phyloP scores from a whole-genome alignment of 345 rosid species.

The Gossypium arboreum region DNA sequence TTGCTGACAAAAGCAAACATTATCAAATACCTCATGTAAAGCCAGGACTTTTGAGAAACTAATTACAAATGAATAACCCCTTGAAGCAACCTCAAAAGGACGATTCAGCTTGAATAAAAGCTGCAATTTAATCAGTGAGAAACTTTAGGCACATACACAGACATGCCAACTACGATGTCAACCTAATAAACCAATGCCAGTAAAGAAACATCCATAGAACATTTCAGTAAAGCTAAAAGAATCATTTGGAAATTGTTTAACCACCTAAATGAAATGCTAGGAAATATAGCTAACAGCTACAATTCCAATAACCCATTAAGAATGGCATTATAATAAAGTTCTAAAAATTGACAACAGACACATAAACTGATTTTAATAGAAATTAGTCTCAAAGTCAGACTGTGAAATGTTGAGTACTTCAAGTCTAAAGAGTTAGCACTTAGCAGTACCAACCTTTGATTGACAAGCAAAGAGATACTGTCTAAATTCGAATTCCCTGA shows the following conservation, averaged over 20 bases:
- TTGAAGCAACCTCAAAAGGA: constrained; percentile 90
- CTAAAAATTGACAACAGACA: constrained; percentile 13
- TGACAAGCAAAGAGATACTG: constrained; percentile 94
- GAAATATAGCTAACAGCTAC: neutral
- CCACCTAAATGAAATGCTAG: neutral
- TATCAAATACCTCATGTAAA: constrained; percentile 59
- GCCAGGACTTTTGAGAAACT: constrained; percentile 74
- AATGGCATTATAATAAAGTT: constrained; percentile 12
- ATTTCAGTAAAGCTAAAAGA: neutral
- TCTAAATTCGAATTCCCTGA: constrained; percentile 90
- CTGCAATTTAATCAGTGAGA: constrained; percentile 38
- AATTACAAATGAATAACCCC: constrained; percentile 83
- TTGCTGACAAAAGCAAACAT: neutral
- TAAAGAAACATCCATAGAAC: neutral
- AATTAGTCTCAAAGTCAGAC: neutral
- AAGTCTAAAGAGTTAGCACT: constrained; percentile 19
- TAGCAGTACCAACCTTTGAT: constrained; percentile 55
- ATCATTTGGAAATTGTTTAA: neutral
- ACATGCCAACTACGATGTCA: neutral
- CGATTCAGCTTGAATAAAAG: constrained; percentile 83
- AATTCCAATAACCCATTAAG: constrained; percentile 4
- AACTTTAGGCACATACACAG: neutral
- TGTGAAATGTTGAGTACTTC: neutral
- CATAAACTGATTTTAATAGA: neutral
- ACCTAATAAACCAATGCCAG: neutral